Conservation (phyloP, 2,329 filamentous ascomycete genomes). For the Fusarium sp. region DNA sequence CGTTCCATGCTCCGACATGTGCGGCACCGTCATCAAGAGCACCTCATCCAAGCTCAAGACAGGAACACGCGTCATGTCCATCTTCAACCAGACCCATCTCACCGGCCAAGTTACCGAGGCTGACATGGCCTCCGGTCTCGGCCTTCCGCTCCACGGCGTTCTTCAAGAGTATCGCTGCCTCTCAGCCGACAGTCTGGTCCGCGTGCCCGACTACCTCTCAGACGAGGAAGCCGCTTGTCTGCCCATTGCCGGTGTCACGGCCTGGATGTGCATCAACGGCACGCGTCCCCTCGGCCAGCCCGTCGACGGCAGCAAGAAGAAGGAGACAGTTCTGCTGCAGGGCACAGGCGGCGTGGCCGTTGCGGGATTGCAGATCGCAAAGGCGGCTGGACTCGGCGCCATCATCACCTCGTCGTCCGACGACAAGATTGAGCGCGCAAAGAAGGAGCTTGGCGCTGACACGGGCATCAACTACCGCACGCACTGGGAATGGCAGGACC, state of each 20-base stretch:
- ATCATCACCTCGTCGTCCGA: slow-evolving; percentile 66
- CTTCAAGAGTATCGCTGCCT: slow-evolving; percentile 69
- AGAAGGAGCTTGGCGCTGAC: slow-evolving; percentile 59
- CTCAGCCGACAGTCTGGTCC: slow-evolving; percentile 63
- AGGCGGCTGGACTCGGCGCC: slow-evolving; percentile 59
- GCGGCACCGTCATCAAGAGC: slow-evolving; percentile 64
- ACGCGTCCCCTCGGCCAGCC: slow-evolving; percentile 63
- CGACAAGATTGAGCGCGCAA: slow-evolving; percentile 58
- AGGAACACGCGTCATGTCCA: slow-evolving; percentile 73
- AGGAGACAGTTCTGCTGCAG: slow-evolving; percentile 58
- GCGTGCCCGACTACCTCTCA: slow-evolving; percentile 63
- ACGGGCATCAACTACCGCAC: slow-evolving; percentile 63
- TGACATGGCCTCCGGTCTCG: slow-evolving; percentile 66
- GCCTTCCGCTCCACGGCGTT: slow-evolving; percentile 66
- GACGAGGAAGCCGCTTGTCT: slow-evolving; percentile 68
- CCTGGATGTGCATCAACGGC: slow-evolving; percentile 72
- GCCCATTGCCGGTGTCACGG: slow-evolving; percentile 69
- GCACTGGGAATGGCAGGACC: slow-evolving; percentile 60
- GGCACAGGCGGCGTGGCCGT: slow-evolving; percentile 64
- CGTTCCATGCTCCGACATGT: slow-evolving; percentile 76
- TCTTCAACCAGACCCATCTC: slow-evolving; percentile 67
- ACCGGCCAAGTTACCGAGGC: slow-evolving; percentile 66
- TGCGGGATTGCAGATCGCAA: slow-evolving; percentile 62
- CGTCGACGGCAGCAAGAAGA: slow-evolving; percentile 34
- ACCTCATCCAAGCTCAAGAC: slow-evolving; percentile 55